Conservation (phyloP, 2,329 filamentous ascomycete species). For the Penicillium sp. region DNA sequence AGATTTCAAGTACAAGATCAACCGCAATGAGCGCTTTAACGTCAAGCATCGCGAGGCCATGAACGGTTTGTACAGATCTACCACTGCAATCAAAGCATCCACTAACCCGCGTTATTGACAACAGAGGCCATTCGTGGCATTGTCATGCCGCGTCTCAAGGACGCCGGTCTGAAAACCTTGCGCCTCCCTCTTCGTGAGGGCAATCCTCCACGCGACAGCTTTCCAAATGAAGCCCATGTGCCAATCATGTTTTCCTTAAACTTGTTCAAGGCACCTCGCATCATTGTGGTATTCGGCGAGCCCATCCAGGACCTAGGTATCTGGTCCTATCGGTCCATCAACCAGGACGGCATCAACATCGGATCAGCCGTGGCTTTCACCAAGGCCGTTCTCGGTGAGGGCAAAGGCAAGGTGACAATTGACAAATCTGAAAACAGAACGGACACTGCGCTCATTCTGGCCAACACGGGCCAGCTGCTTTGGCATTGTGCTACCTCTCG, state of each 20-base stretch:
- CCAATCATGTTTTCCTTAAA: slow-evolving; percentile 63
- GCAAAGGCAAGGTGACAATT: not conserved
- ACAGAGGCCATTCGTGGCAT: slow-evolving; percentile 54
- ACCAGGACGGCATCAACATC: slow-evolving; percentile 60
- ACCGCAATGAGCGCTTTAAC: slow-evolving; percentile 72
- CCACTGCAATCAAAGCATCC: not conserved
- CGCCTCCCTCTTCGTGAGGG: slow-evolving; percentile 56
- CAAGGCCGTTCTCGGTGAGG: slow-evolving; percentile 38
- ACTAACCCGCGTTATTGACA: not conserved
- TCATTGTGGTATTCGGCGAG: slow-evolving; percentile 73
- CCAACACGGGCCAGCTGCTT: slow-evolving; percentile 71
- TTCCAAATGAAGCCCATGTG: slow-evolving; percentile 53
- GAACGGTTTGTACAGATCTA: slow-evolving; percentile 54
- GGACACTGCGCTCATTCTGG: slow-evolving; percentile 57
- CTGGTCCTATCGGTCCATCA: slow-evolving; percentile 64
- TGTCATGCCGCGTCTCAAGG: slow-evolving; percentile 58
- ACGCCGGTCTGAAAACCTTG: slow-evolving; percentile 56
- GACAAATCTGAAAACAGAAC: not conserved
- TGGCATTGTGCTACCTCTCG: slow-evolving; percentile 66
- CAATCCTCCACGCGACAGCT: not conserved
- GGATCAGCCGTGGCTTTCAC: slow-evolving; percentile 68
- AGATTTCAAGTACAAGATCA: slow-evolving; percentile 70
- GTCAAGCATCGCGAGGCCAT: slow-evolving; percentile 68
- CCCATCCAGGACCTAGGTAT: slow-evolving; percentile 67
- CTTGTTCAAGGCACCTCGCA: slow-evolving; percentile 54